phyloP scores from a whole-genome alignment of 1,284 basidiomycete species.

The Hortiboletus rubellus region DNA sequence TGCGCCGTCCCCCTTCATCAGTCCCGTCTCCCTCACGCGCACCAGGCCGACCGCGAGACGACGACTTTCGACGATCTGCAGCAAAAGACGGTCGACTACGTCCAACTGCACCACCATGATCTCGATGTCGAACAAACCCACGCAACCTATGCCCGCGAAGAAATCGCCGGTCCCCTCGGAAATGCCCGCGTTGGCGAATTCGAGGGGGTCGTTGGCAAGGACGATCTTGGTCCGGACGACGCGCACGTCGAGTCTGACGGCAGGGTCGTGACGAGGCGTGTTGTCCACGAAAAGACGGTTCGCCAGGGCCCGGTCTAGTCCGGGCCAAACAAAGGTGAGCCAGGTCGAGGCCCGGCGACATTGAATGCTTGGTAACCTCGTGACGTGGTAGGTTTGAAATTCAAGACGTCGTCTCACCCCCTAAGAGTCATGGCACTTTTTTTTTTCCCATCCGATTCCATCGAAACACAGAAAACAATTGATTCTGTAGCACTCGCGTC shows the following conservation, averaged over 20 bases:
- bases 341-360: neutral
- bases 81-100: slow-evolving; percentile 40
- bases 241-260: slow-evolving; percentile 27
- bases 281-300: slow-evolving; percentile 5
- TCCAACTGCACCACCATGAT: slow-evolving; percentile 39
- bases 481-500: neutral
- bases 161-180: slow-evolving; percentile 46
- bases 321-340: slow-evolving; percentile 23
- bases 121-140: slow-evolving; percentile 36
- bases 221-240: slow-evolving; percentile 32
- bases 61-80: slow-evolving; percentile 35
- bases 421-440: neutral
- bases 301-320: neutral
- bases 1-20: slow-evolving; percentile 23
- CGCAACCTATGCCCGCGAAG: slow-evolving; percentile 41
- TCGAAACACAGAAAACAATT: neutral
- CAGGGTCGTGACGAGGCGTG: slow-evolving; percentile 21
- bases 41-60: slow-evolving; percentile 27
- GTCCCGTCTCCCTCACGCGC: neutral
- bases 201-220: slow-evolving; percentile 32
- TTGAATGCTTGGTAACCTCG: neutral
- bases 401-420: neutral
- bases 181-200: slow-evolving; percentile 35
- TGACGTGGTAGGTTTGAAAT: slow-evolving; percentile 18
- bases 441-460: neutral